Evolutionary conservation across 805 yeast genomes (phyloP).

Genomic region (Saccharomycopsis sp.): DNA sequence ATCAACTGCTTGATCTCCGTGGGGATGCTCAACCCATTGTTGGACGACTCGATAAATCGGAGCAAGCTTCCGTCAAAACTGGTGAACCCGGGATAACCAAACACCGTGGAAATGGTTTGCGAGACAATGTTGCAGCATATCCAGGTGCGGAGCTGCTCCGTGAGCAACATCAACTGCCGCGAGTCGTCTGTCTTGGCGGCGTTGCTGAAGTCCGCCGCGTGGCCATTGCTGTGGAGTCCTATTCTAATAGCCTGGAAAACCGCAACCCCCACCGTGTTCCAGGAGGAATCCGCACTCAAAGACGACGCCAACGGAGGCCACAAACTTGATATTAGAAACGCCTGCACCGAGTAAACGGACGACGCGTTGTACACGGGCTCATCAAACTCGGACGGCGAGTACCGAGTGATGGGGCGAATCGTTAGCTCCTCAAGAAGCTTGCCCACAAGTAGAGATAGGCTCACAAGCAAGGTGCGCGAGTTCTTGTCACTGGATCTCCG

Average conservation of each 20-base stretch:
- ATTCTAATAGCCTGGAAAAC: constrained; percentile 86
- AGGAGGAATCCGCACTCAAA: constrained; percentile 87
- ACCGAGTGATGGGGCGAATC: constrained; percentile 81
- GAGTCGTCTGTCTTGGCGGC: constrained; percentile 29
- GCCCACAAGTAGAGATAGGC: constrained; percentile 61
- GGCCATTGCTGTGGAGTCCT: constrained; percentile 80
- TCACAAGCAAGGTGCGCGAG: constrained; percentile 40
- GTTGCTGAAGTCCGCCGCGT: constrained; percentile 42
- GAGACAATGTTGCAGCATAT: constrained; percentile 85
- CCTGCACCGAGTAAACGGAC: constrained; percentile 90
- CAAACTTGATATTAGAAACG: constrained; percentile 74
- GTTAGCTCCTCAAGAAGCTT: constrained; percentile 78
- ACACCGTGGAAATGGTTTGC: constrained; percentile 82
- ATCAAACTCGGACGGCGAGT: constrained; percentile 67
- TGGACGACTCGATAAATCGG: constrained; percentile 29
- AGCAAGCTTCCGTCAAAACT: constrained; percentile 66
- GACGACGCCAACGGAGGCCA: constrained; percentile 98
- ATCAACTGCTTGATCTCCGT: constrained; percentile 62
- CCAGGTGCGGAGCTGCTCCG: constrained; percentile 88
- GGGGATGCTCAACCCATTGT: constrained; percentile 39
- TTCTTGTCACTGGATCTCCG: constrained; percentile 43
- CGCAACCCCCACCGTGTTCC: constrained; percentile 93
- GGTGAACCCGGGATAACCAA: constrained; percentile 91
- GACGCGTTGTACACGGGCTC: constrained; percentile 82
- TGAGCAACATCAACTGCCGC: constrained; percentile 36